Evolutionary conservation across 2,329 filamentous ascomycete species (phyloP), one percentile per base, ranked within the genome.

Genomic region (Macrophomina pseudophaseolina): DNA sequence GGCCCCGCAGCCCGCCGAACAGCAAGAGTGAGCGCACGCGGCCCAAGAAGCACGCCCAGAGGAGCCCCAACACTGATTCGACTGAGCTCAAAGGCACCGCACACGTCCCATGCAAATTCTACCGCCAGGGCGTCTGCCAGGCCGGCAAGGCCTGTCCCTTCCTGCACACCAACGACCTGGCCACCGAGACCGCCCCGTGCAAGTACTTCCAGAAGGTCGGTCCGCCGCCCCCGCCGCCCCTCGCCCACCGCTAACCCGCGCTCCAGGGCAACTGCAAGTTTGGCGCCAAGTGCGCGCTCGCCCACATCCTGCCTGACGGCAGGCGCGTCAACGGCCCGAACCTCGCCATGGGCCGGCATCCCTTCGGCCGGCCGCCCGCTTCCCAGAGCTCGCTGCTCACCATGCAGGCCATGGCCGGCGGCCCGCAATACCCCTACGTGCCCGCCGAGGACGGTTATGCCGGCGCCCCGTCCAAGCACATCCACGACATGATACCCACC

Each of bases 21-120:
- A 81, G 81, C 75, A 84, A 83, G 78, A 83, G 80, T 82, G 72
- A 63, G 74, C 33, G 56, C 48, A 18, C 18, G 51, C 63, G 52
- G 16, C 52, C 58, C 51, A 42, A 58, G 32, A 51, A 58, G 63
- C 33, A 40, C n/a, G 28, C 23, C 30, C 52, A 49, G 32, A 56
- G 30, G 64, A 52, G 33, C 64, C 32, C 64, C 23, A 42, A 16
- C 53, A 30, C 64, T 67, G 68, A 65, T 65, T 12, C 63, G 40
- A 49, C 71, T 75, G 66, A 74, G 74, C 70, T 53, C 54, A 38
- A 49, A 97, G 94, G 97, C 80, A 97, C 95, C 18, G 91, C 94
- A 69, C 95, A 98, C 83, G 95, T 99, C 52, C 95, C 95, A 46
- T 99, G 95, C 91, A 98, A 98, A 85, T 99, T 99, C 90, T 99